These are phyloP conservation scores for Didymella glomerata DNA, from an alignment of 2,329 filamentous ascomycete genomes.

Conservation along the genomic window DNA sequence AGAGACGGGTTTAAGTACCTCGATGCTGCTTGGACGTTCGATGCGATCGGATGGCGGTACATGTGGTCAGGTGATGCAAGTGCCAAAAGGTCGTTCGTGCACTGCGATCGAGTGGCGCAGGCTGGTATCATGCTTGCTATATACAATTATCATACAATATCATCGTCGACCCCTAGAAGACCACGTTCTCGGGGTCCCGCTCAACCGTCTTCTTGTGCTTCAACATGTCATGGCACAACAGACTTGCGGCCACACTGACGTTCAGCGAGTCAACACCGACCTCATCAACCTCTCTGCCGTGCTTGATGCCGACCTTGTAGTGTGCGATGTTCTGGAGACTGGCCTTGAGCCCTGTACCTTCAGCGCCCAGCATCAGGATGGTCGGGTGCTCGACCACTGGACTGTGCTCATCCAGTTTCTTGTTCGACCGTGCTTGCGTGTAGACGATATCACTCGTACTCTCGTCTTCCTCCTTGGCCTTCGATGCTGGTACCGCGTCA, in stretches of 20 bases:
- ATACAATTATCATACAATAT: slow-evolving; percentile 4
- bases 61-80: too few relatives aligned
- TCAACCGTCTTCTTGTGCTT: slow-evolving; percentile 38
- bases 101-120: not conserved
- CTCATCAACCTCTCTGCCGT: slow-evolving; percentile 57
- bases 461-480: slow-evolving; percentile 44
- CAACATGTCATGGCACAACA: slow-evolving; percentile 76
- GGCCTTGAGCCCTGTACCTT: slow-evolving; percentile 40
- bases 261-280: slow-evolving; percentile 86
- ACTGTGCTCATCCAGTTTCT: slow-evolving; percentile 33
- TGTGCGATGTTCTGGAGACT: slow-evolving; percentile 66
- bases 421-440: slow-evolving; percentile 32
- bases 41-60: too few relatives aligned
- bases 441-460: slow-evolving; percentile 33
- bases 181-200: slow-evolving; percentile 15
- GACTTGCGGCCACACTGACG: slow-evolving; percentile 84
- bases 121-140: not conserved
- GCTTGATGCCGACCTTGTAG: slow-evolving; percentile 68
- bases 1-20: too few relatives aligned
- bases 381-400: slow-evolving; percentile 64
- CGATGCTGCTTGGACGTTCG: too few relatives aligned
- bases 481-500: slow-evolving; percentile 49
- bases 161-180: not conserved
- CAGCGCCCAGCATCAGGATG: slow-evolving; percentile 72
- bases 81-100: not conserved